Evolutionary conservation across 139 green algal genomes (phyloP).

Genomic region (Closterium sp.): DNA sequence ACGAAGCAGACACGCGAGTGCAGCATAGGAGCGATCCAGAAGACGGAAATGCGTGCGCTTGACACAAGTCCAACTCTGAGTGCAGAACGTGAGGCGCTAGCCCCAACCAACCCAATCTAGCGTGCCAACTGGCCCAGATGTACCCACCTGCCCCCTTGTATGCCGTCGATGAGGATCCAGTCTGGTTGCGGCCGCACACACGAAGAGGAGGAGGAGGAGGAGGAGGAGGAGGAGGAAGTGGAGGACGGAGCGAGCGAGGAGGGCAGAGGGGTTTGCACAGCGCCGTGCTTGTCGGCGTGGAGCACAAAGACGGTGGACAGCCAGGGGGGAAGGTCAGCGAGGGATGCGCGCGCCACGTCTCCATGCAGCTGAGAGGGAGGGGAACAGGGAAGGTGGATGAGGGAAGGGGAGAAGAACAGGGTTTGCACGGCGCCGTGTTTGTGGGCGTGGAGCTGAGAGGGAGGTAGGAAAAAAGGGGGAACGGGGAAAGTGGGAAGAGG

Average conservation of each 20-base stretch:
- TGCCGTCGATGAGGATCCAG: slow-evolving; percentile 50
- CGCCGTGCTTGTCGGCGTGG: slow-evolving; percentile 48
- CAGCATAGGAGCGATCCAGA: too few relatives aligned
- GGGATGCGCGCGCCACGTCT: slow-evolving; percentile 39
- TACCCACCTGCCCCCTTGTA: slow-evolving; percentile 36
- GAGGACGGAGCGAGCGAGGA: not conserved
- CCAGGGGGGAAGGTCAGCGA: slow-evolving; percentile 38
- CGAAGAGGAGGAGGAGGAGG: not conserved
- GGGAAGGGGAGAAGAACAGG: too few relatives aligned
- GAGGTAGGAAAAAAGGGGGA: too few relatives aligned
- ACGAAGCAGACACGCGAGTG: too few relatives aligned
- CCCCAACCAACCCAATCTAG: too few relatives aligned
- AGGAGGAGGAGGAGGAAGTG: not conserved
- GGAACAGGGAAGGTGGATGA: not conserved
- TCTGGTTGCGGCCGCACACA: slow-evolving; percentile 32
- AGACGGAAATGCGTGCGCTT: too few relatives aligned
- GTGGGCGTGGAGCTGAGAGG: too few relatives aligned
- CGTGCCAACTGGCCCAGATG: too few relatives aligned
- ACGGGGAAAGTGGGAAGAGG: too few relatives aligned
- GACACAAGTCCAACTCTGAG: too few relatives aligned
- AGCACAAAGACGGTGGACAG: slow-evolving; percentile 56
- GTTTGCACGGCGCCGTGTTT: too few relatives aligned
- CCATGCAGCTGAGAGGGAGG: slow-evolving; percentile 56
- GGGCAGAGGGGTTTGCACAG: slow-evolving; percentile 48
- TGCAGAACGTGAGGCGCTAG: too few relatives aligned